phyloP scores from a whole-genome alignment of 1,284 basidiomycete genomes.

The Xerocomus amazonicus region DNA sequence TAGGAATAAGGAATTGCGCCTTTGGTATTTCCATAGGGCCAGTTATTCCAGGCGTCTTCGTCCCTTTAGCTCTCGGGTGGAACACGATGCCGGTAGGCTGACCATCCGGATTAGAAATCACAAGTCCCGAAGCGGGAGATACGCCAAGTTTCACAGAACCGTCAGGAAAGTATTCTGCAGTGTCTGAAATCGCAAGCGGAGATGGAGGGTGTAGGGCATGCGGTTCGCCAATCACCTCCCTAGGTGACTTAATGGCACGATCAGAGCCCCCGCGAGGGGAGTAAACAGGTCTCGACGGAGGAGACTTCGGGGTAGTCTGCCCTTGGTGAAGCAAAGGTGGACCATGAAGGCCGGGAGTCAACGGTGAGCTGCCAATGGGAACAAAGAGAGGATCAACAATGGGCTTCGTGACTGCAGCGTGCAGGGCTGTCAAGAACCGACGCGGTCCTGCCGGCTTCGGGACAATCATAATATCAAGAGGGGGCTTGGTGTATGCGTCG shows the following conservation, averaged over 20 bases:
- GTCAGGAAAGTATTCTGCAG: conserved; percentile 86
- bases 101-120: conserved; percentile 91
- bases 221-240: conserved; percentile 41
- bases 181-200: conserved; percentile 71
- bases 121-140: conserved; percentile 81
- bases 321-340: conserved; percentile 43
- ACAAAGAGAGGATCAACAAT: conserved; percentile 84
- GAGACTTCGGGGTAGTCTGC: conserved; percentile 39
- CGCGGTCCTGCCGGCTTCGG: conserved; percentile 94
- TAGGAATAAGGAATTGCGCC: conserved; percentile 35
- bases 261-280: conserved; percentile 59
- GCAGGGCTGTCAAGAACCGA: conserved; percentile 83
- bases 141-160: conserved; percentile 64
- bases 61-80: conserved; percentile 63
- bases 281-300: conserved; percentile 39
- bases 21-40: conserved; percentile 28
- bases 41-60: conserved; percentile 18
- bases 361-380: conserved; percentile 90
- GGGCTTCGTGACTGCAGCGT: conserved; percentile 82
- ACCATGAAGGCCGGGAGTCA: conserved; percentile 55
- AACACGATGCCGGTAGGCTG: conserved; percentile 94
- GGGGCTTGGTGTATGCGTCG: conserved; percentile 36
- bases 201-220: conserved; percentile 57
- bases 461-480: conserved; percentile 87
- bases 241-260: conserved; percentile 52